Evolutionary conservation across 805 yeast species (phyloP).

Genomic region (Candida rishiriensis): DNA sequence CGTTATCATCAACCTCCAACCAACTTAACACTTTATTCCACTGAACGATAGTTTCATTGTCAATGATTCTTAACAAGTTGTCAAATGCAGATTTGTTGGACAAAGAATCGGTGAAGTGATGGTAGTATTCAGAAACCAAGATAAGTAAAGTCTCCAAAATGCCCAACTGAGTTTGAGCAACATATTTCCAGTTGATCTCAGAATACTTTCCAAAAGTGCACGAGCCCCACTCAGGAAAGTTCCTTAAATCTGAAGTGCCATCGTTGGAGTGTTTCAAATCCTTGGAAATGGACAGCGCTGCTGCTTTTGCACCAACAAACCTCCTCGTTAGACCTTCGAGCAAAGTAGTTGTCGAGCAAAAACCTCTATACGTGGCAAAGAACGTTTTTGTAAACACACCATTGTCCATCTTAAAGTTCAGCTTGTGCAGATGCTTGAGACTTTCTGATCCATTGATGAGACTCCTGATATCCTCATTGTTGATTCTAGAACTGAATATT

Average conservation of each 20-base stretch:
- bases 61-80: constrained; percentile 61
- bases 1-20: constrained; percentile 17
- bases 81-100: constrained; percentile 55
- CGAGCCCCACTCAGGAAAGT: constrained; percentile 55
- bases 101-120: constrained; percentile 69
- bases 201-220: constrained; percentile 31
- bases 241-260: neutral
- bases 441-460: constrained; percentile 20
- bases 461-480: constrained; percentile 37
- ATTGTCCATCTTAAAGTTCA: constrained; percentile 52
- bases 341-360: constrained; percentile 52
- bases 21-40: constrained; percentile 39
- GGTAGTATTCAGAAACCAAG: constrained; percentile 67
- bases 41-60: constrained; percentile 53
- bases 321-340: constrained; percentile 50
- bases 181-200: constrained; percentile 57
- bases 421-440: constrained; percentile 13
- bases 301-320: constrained; percentile 58
- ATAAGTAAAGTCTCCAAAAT: constrained; percentile 71
- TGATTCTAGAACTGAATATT: constrained; percentile 45
- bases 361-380: constrained; percentile 64
- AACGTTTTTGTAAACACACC: constrained; percentile 62
- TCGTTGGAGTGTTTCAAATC: constrained; percentile 4
- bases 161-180: constrained; percentile 77
- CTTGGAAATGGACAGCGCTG: constrained; percentile 48